Base-by-base conservation (phyloP, 306 rosid genomes). In the Carpinus viminea region DNA sequence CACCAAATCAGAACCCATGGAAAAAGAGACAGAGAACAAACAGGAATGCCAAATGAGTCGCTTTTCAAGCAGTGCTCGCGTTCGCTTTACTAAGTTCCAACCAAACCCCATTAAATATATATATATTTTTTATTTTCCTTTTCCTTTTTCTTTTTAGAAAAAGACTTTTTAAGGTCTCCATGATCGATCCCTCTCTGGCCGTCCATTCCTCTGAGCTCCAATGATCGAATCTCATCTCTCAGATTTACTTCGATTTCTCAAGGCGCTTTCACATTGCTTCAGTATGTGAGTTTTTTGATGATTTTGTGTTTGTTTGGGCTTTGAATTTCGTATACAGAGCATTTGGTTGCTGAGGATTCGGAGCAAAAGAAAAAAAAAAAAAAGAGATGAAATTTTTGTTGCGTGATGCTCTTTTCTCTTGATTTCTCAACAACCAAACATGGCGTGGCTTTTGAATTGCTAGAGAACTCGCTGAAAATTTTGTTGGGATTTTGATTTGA, bases 81-180 rank as follows among this genome's bases (percentile, higher is more conserved):
- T 84, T 84, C 66, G 69, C 90, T 87, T 84, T 84, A 74, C 88
- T 77, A 82, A 84, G 65, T 87, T 75, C 83, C 70, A 77, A 72
- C 82, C 80, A 83, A 56, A 20, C 74, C 21, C 83, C 34, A 24
- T 57, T 74, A 78, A 79, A 73, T 73, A 77, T 74, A 68, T 73
- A 70, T 84, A 52, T 43, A 76, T 61, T 61, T 13, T 18, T 31
- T 24, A 26, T 10, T 24, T 20, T 20, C 1, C 0, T 47, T 53
- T 53, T 17, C 2, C 12, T 7, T 53, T 15, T 13, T 53, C 7
- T 53, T 53, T 53, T 53, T 5, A 16, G n/a, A 28, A 15, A 62
- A 31, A 31, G 43, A 31, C 31, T 13, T 41, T 38, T 68, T 68
- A 26, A 41, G 72, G 51, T 43, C 51, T 68, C 48, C 9, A 38